A percentile compares a stretch with the other conserved stretches of the same genome.
Conservation (phyloP, 1,284 basidiomycete species). For the Puccinia coronata region DNA sequence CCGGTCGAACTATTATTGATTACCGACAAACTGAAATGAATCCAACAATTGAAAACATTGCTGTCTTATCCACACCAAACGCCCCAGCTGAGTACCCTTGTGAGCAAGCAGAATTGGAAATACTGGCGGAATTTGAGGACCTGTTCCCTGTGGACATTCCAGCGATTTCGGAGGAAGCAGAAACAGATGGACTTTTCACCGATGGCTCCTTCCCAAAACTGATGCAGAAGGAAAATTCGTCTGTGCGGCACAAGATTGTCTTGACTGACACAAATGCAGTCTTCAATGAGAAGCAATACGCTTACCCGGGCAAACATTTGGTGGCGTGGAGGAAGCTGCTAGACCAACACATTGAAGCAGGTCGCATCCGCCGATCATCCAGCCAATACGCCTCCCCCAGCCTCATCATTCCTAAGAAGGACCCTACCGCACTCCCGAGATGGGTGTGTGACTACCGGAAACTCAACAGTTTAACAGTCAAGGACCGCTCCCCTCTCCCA, state of each 20-base stretch:
- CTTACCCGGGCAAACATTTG: too few relatives aligned
- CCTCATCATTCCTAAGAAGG: too few relatives aligned
- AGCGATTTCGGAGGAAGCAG: constrained; percentile 1
- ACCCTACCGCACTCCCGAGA: background rate
- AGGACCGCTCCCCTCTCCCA: background rate
- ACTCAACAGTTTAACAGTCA: background rate
- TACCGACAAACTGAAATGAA: background rate
- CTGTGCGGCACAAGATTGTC: too few relatives aligned
- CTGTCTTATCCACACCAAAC: background rate
- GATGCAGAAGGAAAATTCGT: too few relatives aligned
- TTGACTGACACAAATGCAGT: too few relatives aligned
- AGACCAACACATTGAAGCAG: too few relatives aligned
- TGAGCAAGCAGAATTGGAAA: background rate
- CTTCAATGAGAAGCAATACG: too few relatives aligned
- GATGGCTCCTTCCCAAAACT: background rate
- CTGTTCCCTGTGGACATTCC: constrained; percentile 6
- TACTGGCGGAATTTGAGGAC: background rate
- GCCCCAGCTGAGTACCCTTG: background rate
- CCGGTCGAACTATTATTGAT: background rate
- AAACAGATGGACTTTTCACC: background rate
- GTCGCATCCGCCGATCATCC: too few relatives aligned
- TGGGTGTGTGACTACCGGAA: background rate
- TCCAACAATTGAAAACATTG: background rate
- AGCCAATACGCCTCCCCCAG: too few relatives aligned
- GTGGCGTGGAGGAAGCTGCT: too few relatives aligned